Evolutionary conservation across 768 basidiomycete genomes (phyloP).

Genomic region (Lactarius sanguifluus): DNA sequence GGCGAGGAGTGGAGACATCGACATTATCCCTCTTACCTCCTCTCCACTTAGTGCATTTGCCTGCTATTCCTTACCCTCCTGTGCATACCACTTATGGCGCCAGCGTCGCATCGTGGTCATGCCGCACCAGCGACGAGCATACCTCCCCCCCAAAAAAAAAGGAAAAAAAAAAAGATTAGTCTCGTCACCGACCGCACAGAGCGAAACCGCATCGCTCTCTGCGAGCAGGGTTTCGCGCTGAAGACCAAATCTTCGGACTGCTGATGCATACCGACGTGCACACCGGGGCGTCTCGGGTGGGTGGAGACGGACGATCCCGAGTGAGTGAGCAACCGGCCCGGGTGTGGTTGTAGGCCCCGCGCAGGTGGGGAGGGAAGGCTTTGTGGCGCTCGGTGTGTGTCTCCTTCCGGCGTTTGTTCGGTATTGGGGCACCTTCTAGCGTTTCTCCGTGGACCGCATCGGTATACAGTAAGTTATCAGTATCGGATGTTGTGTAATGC

Average conservation of each 20-base stretch:
- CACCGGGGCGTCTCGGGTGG: conserved; percentile 44
- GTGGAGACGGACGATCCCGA: conserved; percentile 71
- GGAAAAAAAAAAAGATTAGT: no score
- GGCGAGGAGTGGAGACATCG: conserved; percentile 22
- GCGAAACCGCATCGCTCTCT: conserved; percentile 52
- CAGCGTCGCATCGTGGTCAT: conserved; percentile 67
- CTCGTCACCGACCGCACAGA: conserved; percentile 60
- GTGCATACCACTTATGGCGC: conserved; percentile 55
- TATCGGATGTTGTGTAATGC: not conserved
- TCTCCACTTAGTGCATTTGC: conserved; percentile 59
- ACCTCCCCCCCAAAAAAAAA: conserved; percentile 35
- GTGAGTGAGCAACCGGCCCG: conserved; percentile 72
- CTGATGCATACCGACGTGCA: conserved; percentile 24
- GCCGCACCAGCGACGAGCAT: conserved; percentile 61
- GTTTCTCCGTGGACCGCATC: not conserved
- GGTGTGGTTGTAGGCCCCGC: conserved; percentile 55
- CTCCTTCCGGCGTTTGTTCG: not conserved
- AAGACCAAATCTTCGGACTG: conserved; percentile 54
- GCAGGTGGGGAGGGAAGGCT: not conserved
- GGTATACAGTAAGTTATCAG: not conserved
- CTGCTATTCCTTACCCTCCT: conserved; percentile 61
- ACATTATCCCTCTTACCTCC: conserved; percentile 37
- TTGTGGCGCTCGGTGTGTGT: not conserved
- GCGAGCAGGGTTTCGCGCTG: conserved; percentile 66
- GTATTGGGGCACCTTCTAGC: not conserved